Evolutionary conservation across 1,284 basidiomycete genomes (phyloP), one percentile per base, ranked within the genome.

Genomic region (Tetrapyrgos nigripes): DNA sequence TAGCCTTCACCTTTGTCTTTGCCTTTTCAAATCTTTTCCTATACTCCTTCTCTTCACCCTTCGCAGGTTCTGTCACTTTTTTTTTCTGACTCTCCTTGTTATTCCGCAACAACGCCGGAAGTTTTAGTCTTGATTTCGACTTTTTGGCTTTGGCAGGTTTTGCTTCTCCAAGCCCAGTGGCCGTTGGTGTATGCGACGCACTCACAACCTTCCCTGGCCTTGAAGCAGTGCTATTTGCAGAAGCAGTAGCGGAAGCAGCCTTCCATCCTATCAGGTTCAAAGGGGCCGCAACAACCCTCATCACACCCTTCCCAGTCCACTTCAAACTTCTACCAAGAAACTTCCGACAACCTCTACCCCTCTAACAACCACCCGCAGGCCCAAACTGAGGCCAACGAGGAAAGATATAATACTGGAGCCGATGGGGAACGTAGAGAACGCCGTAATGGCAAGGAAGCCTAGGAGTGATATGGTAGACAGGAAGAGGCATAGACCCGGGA

Each of bases 361-460:
- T 63, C 77, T 90, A n/a, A 87, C 79, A 24, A 89, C 72, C 70
- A 87, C 89, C 71, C 91, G 88, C 50, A 88, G 69, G 3, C 76
- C 79, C 74, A 89, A 74, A 11, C 88, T 68, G 3, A 84, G 33
- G 0, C 87, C 88, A 0, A 86, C 78, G 3, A 81, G 35, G 63
- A 83, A 83, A 44, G 79, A 89, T 61, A 85, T 76, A 19, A 84
- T 74, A 17, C 87, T 67, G 26, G 88, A 85, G 0, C 84, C 87
- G 8, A 73, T 69, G 0, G 87, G 85, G 84, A 85, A 89, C 4
- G 82, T 82, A 0, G 73, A 72, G 74, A 80, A 90, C 2, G 88
- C 86, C 5, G 89, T 83, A 23, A 82, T 67, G 21, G 80, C 73
- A 23, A 91, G 70, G 73, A 89, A 91, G 1, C 70, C 62, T 76